Evolutionary conservation across 176 grass and related monocot species (phyloP).

Genomic region (Oryza punctata): DNA sequence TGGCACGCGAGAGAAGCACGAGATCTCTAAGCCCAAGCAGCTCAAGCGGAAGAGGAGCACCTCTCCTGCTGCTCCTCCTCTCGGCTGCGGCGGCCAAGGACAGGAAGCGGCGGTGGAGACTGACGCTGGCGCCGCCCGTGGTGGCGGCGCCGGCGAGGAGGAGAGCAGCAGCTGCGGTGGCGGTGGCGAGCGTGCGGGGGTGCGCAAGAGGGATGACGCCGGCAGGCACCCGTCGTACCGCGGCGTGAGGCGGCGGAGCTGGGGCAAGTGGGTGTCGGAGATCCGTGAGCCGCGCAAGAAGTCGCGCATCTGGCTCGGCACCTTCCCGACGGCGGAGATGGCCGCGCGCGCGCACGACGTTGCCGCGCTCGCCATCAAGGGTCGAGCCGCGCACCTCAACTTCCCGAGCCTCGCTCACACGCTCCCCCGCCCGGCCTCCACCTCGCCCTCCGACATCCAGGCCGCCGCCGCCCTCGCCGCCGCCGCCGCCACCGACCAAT

Average conservation of each 20-base stretch:
- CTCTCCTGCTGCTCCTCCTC: not conserved
- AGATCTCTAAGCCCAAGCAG: constrained; percentile 13
- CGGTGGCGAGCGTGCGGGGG: not conserved
- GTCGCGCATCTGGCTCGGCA: constrained; percentile 76
- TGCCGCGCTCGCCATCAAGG: constrained; percentile 63
- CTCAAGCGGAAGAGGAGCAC: constrained; percentile 26
- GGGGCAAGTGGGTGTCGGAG: constrained; percentile 78
- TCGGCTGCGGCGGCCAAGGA: not conserved
- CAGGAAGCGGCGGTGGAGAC: not conserved
- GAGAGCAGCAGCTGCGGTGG: constrained; percentile 9
- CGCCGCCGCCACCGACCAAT: not conserved
- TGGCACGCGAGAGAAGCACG: constrained; percentile 23
- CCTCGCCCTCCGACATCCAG: constrained; percentile 50
- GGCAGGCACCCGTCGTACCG: constrained; percentile 57
- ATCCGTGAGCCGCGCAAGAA: constrained; percentile 75
- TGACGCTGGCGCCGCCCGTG: not conserved
- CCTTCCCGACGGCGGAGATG: constrained; percentile 67
- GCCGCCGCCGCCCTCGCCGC: constrained; percentile 45
- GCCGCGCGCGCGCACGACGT: constrained; percentile 72
- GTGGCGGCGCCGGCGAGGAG: constrained; percentile 8
- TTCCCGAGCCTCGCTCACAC: constrained; percentile 49
- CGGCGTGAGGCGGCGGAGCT: constrained; percentile 62
- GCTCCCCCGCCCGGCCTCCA: constrained; percentile 46
- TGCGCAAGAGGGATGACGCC: constrained; percentile 30
- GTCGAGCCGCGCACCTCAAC: constrained; percentile 60